Evolutionary conservation across 164 flowering plant genomes (phyloP).

Genomic region (Dillenia suffruticosa): DNA sequence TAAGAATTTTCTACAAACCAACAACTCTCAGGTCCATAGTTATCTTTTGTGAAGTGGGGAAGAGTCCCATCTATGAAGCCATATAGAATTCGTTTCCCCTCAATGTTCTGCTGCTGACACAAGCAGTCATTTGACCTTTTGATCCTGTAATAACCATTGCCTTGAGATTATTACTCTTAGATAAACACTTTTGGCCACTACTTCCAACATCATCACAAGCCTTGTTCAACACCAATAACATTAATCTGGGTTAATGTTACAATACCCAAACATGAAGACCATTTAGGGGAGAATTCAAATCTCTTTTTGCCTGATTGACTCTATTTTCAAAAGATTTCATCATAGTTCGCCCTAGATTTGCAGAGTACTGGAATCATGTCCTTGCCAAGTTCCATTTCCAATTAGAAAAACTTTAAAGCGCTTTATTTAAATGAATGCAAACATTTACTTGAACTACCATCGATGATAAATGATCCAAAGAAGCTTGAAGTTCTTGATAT

Average conservation of each 20-base stretch:
- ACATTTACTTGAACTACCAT: slow-evolving; percentile 2
- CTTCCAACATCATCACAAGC: slow-evolving; percentile 99
- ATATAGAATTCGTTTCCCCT: slow-evolving; percentile 97
- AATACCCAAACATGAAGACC: background rate
- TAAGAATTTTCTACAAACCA: slow-evolving; percentile 99
- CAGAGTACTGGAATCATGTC: slow-evolving; percentile 2
- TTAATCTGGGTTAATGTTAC: background rate
- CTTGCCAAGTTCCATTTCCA: slow-evolving; percentile 11
- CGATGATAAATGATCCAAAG: slow-evolving; percentile 1
- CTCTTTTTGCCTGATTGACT: slow-evolving; percentile 76
- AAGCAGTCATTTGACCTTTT: slow-evolving; percentile 99
- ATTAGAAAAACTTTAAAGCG: slow-evolving; percentile 1
- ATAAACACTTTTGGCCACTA: slow-evolving; percentile 94
- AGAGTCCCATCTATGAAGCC: slow-evolving; percentile 86
- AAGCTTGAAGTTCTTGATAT: slow-evolving; percentile 8
- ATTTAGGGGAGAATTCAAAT: background rate
- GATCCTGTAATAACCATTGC: slow-evolving; percentile 99
- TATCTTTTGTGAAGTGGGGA: slow-evolving; percentile 97
- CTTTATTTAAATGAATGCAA: slow-evolving; percentile 10
- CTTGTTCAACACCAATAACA: slow-evolving; percentile 75
- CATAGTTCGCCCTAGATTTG: slow-evolving; percentile 58
- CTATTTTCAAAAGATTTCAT: slow-evolving; percentile 96
- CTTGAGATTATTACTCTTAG: slow-evolving; percentile 96
- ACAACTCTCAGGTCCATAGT: slow-evolving; percentile 98
- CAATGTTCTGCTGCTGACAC: slow-evolving; percentile 99